Conservation (phyloP, 495 filamentous ascomycete genomes). For the Trichoderma asperelloides region DNA sequence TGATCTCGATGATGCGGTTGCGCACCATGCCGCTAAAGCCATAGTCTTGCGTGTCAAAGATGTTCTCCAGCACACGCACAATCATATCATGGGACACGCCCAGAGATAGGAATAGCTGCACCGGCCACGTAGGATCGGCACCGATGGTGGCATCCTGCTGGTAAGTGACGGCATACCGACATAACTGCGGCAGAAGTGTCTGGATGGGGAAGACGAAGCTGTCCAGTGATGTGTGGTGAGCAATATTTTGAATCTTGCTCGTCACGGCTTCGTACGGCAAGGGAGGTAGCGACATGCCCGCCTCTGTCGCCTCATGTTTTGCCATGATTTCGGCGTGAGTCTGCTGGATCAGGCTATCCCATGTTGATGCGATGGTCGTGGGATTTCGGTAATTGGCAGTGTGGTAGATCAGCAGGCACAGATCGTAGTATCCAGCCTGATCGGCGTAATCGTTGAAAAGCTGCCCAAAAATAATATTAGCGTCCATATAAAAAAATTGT, state of each 20-base stretch:
- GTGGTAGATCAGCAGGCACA: constrained; percentile 85
- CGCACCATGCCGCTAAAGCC: constrained; percentile 62
- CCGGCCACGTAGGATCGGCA: constrained; percentile 61
- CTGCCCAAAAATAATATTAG: constrained; percentile 33
- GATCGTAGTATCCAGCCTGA: constrained; percentile 79
- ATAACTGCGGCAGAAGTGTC: constrained; percentile 58
- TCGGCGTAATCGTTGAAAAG: constrained; percentile 89
- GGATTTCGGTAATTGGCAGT: constrained; percentile 78
- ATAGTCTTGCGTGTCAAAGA: constrained; percentile 75
- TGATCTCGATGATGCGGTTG: constrained; percentile 34
- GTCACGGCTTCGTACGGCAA: constrained; percentile 64
- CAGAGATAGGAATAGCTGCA: constrained; percentile 70
- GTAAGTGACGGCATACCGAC: constrained; percentile 65
- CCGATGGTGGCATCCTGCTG: constrained; percentile 55
- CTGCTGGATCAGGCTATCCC: constrained; percentile 69
- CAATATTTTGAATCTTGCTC: constrained; percentile 64
- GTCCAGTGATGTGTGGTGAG: constrained; percentile 63
- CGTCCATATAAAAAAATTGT: constrained; percentile 14
- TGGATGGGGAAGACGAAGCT: constrained; percentile 64
- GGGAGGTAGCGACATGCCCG: constrained; percentile 15
- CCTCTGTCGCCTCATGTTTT: constrained; percentile 30
- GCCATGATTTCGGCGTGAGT: constrained; percentile 54
- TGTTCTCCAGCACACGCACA: constrained; percentile 65
- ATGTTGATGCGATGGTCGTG: constrained; percentile 70
- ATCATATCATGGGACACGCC: constrained; percentile 66